Evolutionary conservation across 1,284 basidiomycete genomes (phyloP), one percentile per base, ranked within the genome.

Genomic region (Amylostereum areolatum): DNA sequence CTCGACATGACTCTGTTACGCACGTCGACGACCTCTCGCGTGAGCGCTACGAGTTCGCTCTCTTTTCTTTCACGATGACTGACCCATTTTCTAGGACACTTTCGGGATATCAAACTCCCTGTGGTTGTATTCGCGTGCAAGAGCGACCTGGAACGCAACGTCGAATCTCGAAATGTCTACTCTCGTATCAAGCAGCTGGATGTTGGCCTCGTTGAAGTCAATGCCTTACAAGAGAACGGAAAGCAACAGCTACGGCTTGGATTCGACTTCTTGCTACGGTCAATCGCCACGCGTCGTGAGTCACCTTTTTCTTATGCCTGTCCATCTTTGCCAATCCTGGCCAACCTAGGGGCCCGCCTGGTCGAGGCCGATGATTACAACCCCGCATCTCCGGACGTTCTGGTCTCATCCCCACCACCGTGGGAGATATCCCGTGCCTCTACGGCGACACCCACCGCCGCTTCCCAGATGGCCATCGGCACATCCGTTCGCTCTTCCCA

Each of bases 41-140:
- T 90, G 56, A 64, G 78, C 69, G 18, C 29, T 18, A 52, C 57
- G 18, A 18, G 18, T 18, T 29, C 11, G 29, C 37, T 55, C 24
- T 45, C 24, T 34, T 32, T 39, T 27, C 31, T 29, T n/a, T 2
- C 25, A 41, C 24, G 40, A 35, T 37, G 51, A 46, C 45, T 58
- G 24, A 63, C 42, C 29, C 36, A 31, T 48, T 9, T 36, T 46
- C 42, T 61, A 90, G 87, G 72, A 46, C 66, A 73, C 29, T 84
- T 81, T 61, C 69, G 68, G 52, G 68, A 72, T 34, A 67, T 81
- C 57, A 75, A 74, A 53, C 67, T 81, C 34, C 77, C 86, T 5
- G 67, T 75, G n/a, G 69, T 89, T 29, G 83, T 84, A 24, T 68
- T 91, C 12, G 85, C 85, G 27, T 87, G 89, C 67, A 91, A 90